Conservation (phyloP, 768 basidiomycete genomes). For the Rhizopogon vulgaris region DNA sequence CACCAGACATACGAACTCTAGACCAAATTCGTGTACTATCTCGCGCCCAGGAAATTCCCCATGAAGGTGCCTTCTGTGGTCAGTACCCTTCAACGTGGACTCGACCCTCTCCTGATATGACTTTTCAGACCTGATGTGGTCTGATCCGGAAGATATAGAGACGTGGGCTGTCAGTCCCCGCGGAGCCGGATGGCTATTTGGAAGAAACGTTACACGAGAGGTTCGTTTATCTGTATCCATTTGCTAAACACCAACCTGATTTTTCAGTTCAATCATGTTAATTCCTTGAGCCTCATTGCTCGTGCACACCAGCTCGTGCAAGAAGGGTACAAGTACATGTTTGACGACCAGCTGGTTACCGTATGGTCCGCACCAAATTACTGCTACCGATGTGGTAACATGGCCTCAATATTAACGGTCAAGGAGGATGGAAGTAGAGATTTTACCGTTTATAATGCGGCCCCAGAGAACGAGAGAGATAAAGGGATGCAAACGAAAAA, state of each 20-base stretch:
- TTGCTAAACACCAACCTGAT: not conserved
- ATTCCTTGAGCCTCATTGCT: conserved; percentile 81
- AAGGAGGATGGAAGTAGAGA: conserved; percentile 56
- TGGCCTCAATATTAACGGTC: conserved; percentile 87
- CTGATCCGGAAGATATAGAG: conserved; percentile 90
- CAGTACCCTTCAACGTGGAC: conserved; percentile 12
- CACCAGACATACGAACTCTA: conserved; percentile 90
- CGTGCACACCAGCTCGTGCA: conserved; percentile 96
- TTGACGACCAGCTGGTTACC: conserved; percentile 85
- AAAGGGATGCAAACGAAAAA: conserved; percentile 69
- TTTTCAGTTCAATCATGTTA: conserved; percentile 84
- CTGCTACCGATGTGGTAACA: conserved; percentile 81
- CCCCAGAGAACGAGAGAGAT: conserved; percentile 85
- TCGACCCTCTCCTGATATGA: not conserved
- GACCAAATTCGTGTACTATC: conserved; percentile 93
- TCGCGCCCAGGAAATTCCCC: conserved; percentile 95
- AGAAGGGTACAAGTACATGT: conserved; percentile 97
- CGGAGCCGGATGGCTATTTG: conserved; percentile 95
- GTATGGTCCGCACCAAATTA: conserved; percentile 94
- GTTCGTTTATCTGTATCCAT: conserved; percentile 30
- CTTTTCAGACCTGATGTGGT: conserved; percentile 90
- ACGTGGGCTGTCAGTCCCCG: conserved; percentile 97
- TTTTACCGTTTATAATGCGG: conserved; percentile 84
- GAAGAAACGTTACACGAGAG: conserved; percentile 79
- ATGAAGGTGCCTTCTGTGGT: conserved; percentile 98